Percentiles rank a stretch among this genome's conserved stretches.
These are phyloP conservation scores for Beauveria sp. DNA, from an alignment of 2,329 filamentous ascomycete species.

Conservation along the genomic window DNA sequence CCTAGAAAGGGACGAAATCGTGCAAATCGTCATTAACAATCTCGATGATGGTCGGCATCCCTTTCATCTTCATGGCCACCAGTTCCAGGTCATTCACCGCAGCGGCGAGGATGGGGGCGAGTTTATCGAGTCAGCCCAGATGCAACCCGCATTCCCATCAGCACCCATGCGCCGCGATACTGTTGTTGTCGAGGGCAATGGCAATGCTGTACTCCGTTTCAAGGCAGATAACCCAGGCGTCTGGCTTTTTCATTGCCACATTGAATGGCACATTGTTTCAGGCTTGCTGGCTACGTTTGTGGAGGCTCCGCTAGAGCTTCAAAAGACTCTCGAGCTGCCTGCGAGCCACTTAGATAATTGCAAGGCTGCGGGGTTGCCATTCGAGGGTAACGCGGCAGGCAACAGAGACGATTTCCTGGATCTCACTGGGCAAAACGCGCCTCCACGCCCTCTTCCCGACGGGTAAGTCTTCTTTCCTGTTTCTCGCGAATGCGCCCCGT, in stretches of 20 bases:
- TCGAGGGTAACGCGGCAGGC: constrained; percentile 64
- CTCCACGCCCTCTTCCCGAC: constrained; percentile 48
- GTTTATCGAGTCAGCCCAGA: constrained; percentile 40
- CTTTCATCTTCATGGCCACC: constrained; percentile 72
- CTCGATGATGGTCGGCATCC: constrained; percentile 63
- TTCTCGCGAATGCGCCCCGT: no score
- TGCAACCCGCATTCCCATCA: constrained; percentile 38
- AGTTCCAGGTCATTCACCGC: constrained; percentile 61
- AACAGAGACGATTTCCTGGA: constrained; percentile 59
- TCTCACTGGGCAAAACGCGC: constrained; percentile 50
- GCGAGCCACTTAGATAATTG: constrained; percentile 51
- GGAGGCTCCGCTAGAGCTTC: constrained; percentile 55
- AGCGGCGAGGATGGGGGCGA: constrained; percentile 49
- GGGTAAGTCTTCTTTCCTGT: constrained; percentile 38
- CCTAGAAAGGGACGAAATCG: constrained; percentile 56
- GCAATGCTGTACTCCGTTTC: constrained; percentile 63
- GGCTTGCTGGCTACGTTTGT: constrained; percentile 60
- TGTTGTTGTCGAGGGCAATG: constrained; percentile 54
- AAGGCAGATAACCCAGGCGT: constrained; percentile 59
- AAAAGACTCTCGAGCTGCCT: constrained; percentile 53
- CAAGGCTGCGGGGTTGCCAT: constrained; percentile 39
- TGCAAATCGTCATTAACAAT: constrained; percentile 73
- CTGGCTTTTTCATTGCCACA: constrained; percentile 74
- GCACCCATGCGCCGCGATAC: constrained; percentile 63
- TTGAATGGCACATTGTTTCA: constrained; percentile 66